phyloP scores from a whole-genome alignment of 768 basidiomycete species.

The Leucocoprinus sp. region DNA sequence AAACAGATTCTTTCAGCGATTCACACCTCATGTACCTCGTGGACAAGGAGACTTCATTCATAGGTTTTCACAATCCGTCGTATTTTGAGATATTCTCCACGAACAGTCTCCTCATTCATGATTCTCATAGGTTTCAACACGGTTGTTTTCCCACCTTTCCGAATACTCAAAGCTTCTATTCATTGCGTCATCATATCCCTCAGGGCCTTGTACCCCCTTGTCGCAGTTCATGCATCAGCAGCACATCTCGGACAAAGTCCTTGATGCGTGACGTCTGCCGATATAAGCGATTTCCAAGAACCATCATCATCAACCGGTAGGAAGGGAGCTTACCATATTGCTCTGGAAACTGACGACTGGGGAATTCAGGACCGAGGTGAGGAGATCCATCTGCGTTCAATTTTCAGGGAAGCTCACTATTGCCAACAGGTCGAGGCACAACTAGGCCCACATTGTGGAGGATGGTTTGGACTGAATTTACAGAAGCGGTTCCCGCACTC shows the following conservation, averaged over 20 bases:
- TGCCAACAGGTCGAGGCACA: slow-evolving; percentile 68
- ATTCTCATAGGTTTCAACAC: neutral
- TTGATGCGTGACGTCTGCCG: slow-evolving; percentile 7
- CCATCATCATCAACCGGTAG: neutral
- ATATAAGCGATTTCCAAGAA: neutral
- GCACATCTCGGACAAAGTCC: slow-evolving; percentile 1
- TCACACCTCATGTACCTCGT: neutral
- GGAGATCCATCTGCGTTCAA: slow-evolving; percentile 8
- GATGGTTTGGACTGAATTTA: slow-evolving; percentile 65
- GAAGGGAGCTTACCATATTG: slow-evolving; percentile 46
- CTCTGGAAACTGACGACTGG: slow-evolving; percentile 46
- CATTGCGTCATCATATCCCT: neutral
- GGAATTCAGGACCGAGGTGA: slow-evolving; percentile 13
- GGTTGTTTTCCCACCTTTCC: neutral
- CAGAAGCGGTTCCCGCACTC: slow-evolving; percentile 57
- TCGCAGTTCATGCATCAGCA: neutral
- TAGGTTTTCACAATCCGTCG: neutral
- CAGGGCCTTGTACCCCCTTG: neutral
- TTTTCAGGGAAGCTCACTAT: slow-evolving; percentile 42
- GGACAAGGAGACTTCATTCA: slow-evolving; percentile 3
- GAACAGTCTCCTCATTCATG: neutral
- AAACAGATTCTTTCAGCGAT: neutral
- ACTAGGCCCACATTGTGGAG: slow-evolving; percentile 45
- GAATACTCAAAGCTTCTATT: neutral
- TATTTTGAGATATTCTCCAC: neutral